Evolutionary conservation across 2,329 filamentous ascomycete genomes (phyloP).

Genomic region (Fusarium miscanthi): DNA sequence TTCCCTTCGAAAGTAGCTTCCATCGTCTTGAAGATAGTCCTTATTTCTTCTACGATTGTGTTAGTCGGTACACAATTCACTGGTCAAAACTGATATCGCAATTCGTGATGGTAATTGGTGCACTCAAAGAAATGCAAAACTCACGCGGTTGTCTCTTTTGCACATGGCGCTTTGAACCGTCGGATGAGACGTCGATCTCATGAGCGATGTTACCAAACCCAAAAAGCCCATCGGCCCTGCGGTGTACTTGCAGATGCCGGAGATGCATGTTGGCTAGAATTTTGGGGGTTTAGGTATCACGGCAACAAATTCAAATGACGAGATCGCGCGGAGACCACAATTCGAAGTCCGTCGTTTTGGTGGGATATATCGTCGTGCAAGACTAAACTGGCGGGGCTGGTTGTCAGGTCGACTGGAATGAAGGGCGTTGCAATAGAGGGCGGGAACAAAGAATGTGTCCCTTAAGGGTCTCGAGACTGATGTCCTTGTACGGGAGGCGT

Average conservation of each 20-base stretch:
- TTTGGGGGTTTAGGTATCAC: not conserved
- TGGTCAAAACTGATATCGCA: not conserved
- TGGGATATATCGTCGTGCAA: slow-evolving; percentile 31
- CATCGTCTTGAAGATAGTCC: slow-evolving; percentile 57
- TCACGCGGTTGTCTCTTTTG: slow-evolving; percentile 31
- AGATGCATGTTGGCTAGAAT: slow-evolving; percentile 46
- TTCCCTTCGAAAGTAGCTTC: slow-evolving; percentile 55
- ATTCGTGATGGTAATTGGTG: not conserved
- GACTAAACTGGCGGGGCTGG: slow-evolving; percentile 35
- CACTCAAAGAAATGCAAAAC: not conserved
- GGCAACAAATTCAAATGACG: not conserved
- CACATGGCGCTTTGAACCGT: slow-evolving; percentile 19
- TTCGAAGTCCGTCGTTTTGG: not conserved
- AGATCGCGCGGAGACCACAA: not conserved
- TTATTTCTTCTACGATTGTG: slow-evolving; percentile 45
- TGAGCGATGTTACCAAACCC: slow-evolving; percentile 44
- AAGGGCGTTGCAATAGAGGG: slow-evolving; percentile 36
- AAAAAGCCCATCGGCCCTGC: slow-evolving; percentile 43
- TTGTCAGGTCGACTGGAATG: slow-evolving; percentile 45
- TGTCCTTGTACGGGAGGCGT: slow-evolving; percentile 35
- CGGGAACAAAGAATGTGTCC: slow-evolving; percentile 44
- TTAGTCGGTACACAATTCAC: slow-evolving; percentile 10
- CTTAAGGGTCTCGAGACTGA: slow-evolving; percentile 38
- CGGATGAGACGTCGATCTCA: slow-evolving; percentile 30
- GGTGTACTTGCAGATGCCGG: slow-evolving; percentile 46